Percentiles rank a stretch among this genome's conserved stretches.
These are phyloP conservation scores for Chytriomyces sp. DNA, from an alignment of 192 early-diverging fungal species.

Conservation along the genomic window DNA sequence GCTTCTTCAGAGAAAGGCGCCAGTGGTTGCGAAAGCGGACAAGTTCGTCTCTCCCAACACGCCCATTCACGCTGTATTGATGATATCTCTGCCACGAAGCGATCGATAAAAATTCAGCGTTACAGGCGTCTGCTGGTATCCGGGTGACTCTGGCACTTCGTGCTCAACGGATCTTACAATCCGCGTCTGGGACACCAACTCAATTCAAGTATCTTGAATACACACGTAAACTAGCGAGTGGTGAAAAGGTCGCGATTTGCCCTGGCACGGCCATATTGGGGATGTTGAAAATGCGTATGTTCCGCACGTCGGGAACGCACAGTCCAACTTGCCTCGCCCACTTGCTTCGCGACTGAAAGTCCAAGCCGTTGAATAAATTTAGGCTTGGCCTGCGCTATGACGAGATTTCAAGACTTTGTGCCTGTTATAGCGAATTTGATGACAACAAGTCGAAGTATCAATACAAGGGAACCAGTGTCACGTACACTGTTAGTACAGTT, in stretches of 20 bases:
- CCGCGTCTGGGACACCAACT: constrained; percentile 79
- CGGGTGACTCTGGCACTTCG: constrained; percentile 77
- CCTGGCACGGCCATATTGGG: constrained; percentile 72
- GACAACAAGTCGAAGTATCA: too few relatives aligned
- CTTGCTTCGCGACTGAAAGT: too few relatives aligned
- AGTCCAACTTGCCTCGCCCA: too few relatives aligned
- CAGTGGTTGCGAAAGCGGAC: constrained; percentile 32
- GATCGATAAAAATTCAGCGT: constrained; percentile 67
- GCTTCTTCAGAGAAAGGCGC: not conserved
- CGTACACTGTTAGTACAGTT: too few relatives aligned
- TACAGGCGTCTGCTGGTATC: constrained; percentile 78
- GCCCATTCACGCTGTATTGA: not conserved
- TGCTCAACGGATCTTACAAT: constrained; percentile 77
- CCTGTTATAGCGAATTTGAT: too few relatives aligned
- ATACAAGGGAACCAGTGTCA: too few relatives aligned
- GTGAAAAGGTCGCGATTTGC: constrained; percentile 48
- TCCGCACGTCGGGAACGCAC: constrained; percentile 76
- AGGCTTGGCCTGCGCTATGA: too few relatives aligned
- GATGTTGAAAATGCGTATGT: constrained; percentile 64
- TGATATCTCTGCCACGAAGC: constrained; percentile 4
- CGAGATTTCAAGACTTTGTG: too few relatives aligned
- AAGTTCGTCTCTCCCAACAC: constrained; percentile 36
- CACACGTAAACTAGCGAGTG: constrained; percentile 20
- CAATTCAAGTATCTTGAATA: constrained; percentile 58
- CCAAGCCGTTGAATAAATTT: too few relatives aligned